Evolutionary conservation across 1,139 yeast species (phyloP).

Genomic region (Blastobotrys persicus): DNA sequence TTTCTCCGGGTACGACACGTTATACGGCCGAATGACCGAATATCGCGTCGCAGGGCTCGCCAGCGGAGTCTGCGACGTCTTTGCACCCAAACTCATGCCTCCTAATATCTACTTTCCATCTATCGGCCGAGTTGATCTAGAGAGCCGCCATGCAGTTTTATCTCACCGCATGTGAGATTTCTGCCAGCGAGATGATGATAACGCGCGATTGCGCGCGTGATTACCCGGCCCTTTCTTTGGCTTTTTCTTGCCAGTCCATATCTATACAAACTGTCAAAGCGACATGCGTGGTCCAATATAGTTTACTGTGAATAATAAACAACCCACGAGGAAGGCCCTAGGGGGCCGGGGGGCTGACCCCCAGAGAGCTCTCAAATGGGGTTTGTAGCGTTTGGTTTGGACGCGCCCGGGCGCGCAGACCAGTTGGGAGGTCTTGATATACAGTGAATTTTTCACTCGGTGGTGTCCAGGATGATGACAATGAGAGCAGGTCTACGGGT

Average conservation of each 20-base stretch:
- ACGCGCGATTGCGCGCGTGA: not conserved
- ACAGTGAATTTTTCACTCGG: not conserved
- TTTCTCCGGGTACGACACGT: constrained; percentile 3
- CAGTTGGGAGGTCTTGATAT: not conserved
- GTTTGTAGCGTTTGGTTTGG: too few relatives aligned
- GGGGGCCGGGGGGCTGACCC: not conserved
- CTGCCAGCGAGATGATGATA: too few relatives aligned
- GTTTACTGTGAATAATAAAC: too few relatives aligned
- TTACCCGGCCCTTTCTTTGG: not conserved
- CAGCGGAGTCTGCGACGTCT: constrained; percentile 1
- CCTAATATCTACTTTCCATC: not conserved
- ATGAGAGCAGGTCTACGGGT: not conserved
- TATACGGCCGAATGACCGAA: constrained; percentile 1
- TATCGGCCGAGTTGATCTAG: too few relatives aligned
- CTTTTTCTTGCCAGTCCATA: too few relatives aligned
- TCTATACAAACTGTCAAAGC: too few relatives aligned
- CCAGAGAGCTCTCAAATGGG: not conserved
- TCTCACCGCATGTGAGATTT: too few relatives aligned
- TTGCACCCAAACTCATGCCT: not conserved
- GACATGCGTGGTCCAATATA: too few relatives aligned
- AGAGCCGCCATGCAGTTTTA: too few relatives aligned
- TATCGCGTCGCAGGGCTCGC: not conserved
- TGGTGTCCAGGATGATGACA: not conserved
- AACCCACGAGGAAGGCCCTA: too few relatives aligned
- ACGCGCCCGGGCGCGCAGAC: too few relatives aligned